These are phyloP conservation scores for Fraxinus baroniana DNA, from an alignment of 305 asterid species.

Conservation along the genomic window DNA sequence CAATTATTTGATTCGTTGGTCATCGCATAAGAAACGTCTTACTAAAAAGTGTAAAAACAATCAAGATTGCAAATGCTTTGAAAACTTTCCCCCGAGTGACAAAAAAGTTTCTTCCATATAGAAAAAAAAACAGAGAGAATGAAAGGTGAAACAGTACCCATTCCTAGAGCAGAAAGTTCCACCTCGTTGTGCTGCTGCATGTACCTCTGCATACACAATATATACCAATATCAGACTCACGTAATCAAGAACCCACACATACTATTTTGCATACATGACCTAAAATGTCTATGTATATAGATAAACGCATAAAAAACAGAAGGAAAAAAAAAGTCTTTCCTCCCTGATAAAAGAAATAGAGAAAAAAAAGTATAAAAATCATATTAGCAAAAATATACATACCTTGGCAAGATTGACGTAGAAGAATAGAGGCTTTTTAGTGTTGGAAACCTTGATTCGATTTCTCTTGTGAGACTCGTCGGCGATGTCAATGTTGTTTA, in stretches of 20 bases:
- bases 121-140: background rate
- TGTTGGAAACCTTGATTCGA: too few relatives aligned
- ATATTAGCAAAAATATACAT: background rate
- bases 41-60: too few relatives aligned
- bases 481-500: too few relatives aligned
- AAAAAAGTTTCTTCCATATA: background rate
- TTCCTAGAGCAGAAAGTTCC: slow-evolving; percentile 83
- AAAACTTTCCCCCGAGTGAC: background rate
- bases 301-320: background rate
- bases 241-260: background rate
- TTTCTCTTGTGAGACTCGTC: too few relatives aligned
- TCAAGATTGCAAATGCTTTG: background rate
- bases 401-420: background rate
- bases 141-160: slow-evolving; percentile 44
- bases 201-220: slow-evolving; percentile 55
- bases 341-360: background rate
- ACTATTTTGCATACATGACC: background rate
- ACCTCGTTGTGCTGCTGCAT: slow-evolving; percentile 80
- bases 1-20: background rate
- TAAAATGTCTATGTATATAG: background rate
- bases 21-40: background rate
- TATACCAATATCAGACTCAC: slow-evolving; percentile 16
- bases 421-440: too few relatives aligned
- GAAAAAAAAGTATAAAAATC: background rate
- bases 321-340: background rate